Base-by-base conservation (phyloP, 1,284 basidiomycete species). In the Heterobasidion irregulare region DNA sequence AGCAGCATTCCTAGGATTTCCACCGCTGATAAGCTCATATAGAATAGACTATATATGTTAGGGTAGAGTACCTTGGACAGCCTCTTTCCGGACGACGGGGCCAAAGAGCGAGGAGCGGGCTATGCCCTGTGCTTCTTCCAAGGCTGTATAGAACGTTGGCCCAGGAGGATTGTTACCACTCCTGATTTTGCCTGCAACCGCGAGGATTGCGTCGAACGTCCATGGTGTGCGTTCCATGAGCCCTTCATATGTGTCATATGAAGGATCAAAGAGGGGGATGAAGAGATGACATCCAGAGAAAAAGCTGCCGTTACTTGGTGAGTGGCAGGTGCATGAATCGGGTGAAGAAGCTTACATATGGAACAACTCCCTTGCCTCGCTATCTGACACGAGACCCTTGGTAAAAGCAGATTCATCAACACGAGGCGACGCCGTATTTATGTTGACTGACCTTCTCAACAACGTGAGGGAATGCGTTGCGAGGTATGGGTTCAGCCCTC, bases 211-310 rank as follows among this genome's bases (percentile, higher is more conserved):
- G 67, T 93, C 89, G 69, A 93, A 92, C 53, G 93, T 94, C 83
- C 94, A 97, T 2, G 94, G 94, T 4, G 89, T 90, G 59, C 93
- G 86, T 66, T 93, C 92, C 74, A 87, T 86, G 59, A 93, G 78
- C 60, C 84, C 84, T 68, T 95, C 93, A 72, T 92, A 94, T 2
- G 89, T 91, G 75, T 97, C 93, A 69, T 92, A 94, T 56, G 77
- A 76, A 34, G 90, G 88, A 72, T 95, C 92, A 75, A 94, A 95
- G 52, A 95, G 78, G 45, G 93, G 93, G 58, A 96, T 93, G 75
- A 96, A 96, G 67, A 95, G 82, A 73, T 96, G 90, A 71, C 93
- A 96, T 54, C 94, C 94, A 55, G 89, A 86, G 75, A 96, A 96
- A 78, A 97, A 97, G 64, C 92, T 94, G 73, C 33, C 15, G 2